A percentile compares a stretch with the other conserved stretches of the same genome.
These are phyloP conservation scores for Fennellomyces sp. DNA, from an alignment of 371 early-diverging fungal species.

Conservation along the genomic window DNA sequence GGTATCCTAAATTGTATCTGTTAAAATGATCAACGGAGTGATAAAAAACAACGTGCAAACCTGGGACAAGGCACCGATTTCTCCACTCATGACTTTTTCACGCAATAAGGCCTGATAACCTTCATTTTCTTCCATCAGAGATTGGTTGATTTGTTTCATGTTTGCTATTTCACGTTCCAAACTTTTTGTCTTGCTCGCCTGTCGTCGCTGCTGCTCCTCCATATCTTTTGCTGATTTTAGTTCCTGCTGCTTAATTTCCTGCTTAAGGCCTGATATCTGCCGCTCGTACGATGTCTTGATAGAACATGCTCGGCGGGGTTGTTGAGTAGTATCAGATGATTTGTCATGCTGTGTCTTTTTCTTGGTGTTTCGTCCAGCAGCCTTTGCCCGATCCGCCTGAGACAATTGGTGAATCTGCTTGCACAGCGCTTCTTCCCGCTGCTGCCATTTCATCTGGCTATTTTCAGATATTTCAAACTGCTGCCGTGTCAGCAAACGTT, in stretches of 20 bases:
- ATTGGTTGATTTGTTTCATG: slow-evolving; percentile 55
- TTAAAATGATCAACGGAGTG: no score
- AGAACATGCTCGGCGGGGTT: slow-evolving; percentile 4
- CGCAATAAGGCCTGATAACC: slow-evolving; percentile 50
- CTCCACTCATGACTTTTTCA: slow-evolving; percentile 1
- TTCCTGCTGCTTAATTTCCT: slow-evolving; percentile 17
- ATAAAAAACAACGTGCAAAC: slow-evolving; percentile 14
- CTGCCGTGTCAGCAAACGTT: background rate
- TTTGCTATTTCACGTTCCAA: slow-evolving; percentile 50
- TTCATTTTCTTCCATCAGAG: slow-evolving; percentile 79
- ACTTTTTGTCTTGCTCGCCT: slow-evolving; percentile 23
- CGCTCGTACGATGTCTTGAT: slow-evolving; percentile 17
- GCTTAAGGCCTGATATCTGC: slow-evolving; percentile 11
- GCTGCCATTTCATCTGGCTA: slow-evolving; percentile 22
- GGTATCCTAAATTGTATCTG: no score
- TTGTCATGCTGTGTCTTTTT: background rate
- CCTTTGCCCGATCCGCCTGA: background rate
- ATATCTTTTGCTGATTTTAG: background rate
- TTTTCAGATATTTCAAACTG: slow-evolving; percentile 23
- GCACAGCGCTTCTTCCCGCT: slow-evolving; percentile 19
- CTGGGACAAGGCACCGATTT: background rate
- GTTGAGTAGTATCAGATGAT: background rate
- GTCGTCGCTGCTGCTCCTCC: slow-evolving; percentile 10
- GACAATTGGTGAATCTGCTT: slow-evolving; percentile 16
- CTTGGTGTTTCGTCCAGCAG: background rate